Evolutionary conservation across 768 basidiomycete genomes (phyloP).

Genomic region (Tephrocybe sp.): DNA sequence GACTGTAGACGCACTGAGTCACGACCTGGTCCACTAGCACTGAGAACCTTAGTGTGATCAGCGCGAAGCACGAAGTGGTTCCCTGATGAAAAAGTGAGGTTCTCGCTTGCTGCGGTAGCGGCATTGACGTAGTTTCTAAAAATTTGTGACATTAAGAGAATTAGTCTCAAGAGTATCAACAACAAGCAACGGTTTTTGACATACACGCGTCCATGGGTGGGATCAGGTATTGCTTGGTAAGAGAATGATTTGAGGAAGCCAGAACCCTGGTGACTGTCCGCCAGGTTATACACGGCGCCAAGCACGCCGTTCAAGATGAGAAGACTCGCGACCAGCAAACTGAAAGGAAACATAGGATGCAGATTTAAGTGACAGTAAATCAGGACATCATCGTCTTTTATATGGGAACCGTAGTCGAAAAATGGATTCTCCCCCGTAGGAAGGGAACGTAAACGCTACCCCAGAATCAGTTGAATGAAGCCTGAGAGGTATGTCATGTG

Average conservation of each 20-base stretch:
- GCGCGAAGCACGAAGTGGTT: slow-evolving; percentile 55
- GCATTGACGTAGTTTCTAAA: slow-evolving; percentile 18
- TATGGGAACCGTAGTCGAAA: not conserved
- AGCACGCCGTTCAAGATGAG: slow-evolving; percentile 22
- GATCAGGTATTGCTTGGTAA: slow-evolving; percentile 50
- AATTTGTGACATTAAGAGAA: not conserved
- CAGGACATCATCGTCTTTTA: not conserved
- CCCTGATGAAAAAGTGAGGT: slow-evolving; percentile 55
- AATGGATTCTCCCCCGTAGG: too few species aligned
- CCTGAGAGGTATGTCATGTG: slow-evolving; percentile 6
- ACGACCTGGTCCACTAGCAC: slow-evolving; percentile 49
- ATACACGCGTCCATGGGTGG: slow-evolving; percentile 66
- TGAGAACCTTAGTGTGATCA: slow-evolving; percentile 48
- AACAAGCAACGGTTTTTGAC: too few species aligned
- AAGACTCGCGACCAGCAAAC: not conserved
- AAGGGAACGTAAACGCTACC: not conserved
- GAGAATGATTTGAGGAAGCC: slow-evolving; percentile 51
- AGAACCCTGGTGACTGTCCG: slow-evolving; percentile 42
- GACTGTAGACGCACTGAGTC: slow-evolving; percentile 56
- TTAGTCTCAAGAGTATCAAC: not conserved
- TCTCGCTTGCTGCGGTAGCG: slow-evolving; percentile 46
- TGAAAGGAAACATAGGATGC: not conserved
- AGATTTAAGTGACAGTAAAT: not conserved
- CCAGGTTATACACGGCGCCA: slow-evolving; percentile 42
- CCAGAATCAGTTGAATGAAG: not conserved